Percentiles rank a stretch among this genome's conserved stretches.
Conservation (phyloP, 805 yeast genomes). For the Pichia exigua region DNA sequence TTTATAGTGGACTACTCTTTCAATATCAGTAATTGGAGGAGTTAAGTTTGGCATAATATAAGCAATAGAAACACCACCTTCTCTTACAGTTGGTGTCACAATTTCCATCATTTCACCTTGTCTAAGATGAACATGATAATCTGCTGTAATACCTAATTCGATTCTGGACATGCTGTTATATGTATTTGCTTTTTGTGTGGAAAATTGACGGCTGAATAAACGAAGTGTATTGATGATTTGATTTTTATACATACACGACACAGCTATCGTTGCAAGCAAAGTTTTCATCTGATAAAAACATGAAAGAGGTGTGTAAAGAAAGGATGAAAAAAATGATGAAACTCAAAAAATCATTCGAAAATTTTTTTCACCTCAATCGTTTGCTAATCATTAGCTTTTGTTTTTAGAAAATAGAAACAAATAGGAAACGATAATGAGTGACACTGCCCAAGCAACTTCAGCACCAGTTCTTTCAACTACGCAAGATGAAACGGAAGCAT, state of each 20-base stretch:
- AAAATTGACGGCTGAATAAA: not conserved
- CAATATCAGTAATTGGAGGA: conserved; percentile 83
- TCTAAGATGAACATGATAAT: conserved; percentile 93
- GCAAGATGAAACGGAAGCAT: conserved; percentile 56
- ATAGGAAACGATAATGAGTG: not conserved
- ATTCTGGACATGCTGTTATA: conserved; percentile 21
- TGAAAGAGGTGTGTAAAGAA: too few relatives aligned
- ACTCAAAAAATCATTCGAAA: too few relatives aligned
- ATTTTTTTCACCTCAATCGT: not conserved
- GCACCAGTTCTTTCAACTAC: conserved; percentile 67
- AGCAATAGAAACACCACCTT: conserved; percentile 88
- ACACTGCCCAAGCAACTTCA: conserved; percentile 6
- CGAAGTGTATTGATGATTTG: not conserved
- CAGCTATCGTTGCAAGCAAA: not conserved
- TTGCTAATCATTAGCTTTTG: not conserved
- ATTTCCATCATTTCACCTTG: conserved; percentile 91
- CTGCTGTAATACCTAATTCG: conserved; percentile 69
- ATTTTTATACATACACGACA: not conserved
- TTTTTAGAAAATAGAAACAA: not conserved
- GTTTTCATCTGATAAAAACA: not conserved
- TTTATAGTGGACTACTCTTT: conserved; percentile 65
- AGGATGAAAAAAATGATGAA: not conserved
- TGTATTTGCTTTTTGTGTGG: not conserved
- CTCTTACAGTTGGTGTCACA: conserved; percentile 80
- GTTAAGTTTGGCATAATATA: conserved; percentile 94